phyloP scores from a whole-genome alignment of 106 monocot species.

The Cymbidium sinense region DNA sequence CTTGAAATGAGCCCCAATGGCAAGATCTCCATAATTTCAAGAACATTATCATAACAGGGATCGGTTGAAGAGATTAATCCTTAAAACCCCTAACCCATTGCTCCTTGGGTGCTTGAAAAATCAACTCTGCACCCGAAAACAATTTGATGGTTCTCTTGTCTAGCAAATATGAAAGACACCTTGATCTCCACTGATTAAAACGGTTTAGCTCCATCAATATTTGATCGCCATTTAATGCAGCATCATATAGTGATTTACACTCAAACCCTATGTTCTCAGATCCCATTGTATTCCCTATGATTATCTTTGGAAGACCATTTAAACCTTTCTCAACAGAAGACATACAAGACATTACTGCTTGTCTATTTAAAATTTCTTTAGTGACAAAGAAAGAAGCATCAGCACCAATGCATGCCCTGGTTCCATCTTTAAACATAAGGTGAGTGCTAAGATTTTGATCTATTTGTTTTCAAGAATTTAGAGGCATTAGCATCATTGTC shows the following conservation, averaged over 20 bases:
- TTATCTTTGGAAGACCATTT: conserved; percentile 17
- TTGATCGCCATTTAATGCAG: conserved; percentile 25
- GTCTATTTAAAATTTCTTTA: conserved; percentile 47
- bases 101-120: conserved; percentile 58
- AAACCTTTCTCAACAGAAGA: conserved; percentile 38
- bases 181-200: conserved; percentile 61
- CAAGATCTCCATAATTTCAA: conserved; percentile 58
- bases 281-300: conserved; percentile 10
- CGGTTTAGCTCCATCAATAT: conserved; percentile 11
- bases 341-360: conserved; percentile 32
- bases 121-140: conserved; percentile 65
- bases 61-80: conserved; percentile 33
- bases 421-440: neutral
- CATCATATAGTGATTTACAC: neutral
- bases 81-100: conserved; percentile 63
- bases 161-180: conserved; percentile 55
- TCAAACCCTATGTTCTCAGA: conserved; percentile 7
- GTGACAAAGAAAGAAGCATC: conserved; percentile 37
- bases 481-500: neutral
- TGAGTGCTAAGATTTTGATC: neutral
- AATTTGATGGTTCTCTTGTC: conserved; percentile 63
- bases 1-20: conserved; percentile 43
- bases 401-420: conserved; percentile 8
- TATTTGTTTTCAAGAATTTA: neutral
- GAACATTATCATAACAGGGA: conserved; percentile 19